Evolutionary conservation across 2,329 filamentous ascomycete genomes (phyloP).

Genomic region (Venturia aucupariae): DNA sequence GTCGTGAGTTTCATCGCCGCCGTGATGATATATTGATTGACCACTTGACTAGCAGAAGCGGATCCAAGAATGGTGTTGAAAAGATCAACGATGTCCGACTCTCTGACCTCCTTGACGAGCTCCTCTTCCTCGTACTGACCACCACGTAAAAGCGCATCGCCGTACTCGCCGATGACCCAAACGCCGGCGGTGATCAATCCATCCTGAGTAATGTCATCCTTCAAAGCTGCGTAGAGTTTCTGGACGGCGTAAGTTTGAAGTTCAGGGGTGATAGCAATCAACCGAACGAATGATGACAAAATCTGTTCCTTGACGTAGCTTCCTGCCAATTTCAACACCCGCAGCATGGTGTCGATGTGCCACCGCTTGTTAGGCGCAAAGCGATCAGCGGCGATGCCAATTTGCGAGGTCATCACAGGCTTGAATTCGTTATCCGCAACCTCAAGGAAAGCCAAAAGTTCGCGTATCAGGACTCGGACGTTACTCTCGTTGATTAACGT

Average conservation of each 20-base stretch:
- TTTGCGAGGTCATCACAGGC: slow-evolving; percentile 95
- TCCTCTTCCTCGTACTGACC: slow-evolving; percentile 94
- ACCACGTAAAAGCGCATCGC: slow-evolving; percentile 77
- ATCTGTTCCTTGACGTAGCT: slow-evolving; percentile 99
- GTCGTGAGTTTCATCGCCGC: slow-evolving; percentile 92
- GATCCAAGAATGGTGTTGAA: slow-evolving; percentile 88
- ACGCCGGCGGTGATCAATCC: slow-evolving; percentile 85
- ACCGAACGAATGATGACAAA: slow-evolving; percentile 86
- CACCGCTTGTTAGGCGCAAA: slow-evolving; percentile 96
- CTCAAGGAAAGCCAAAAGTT: slow-evolving; percentile 89
- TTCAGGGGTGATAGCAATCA: slow-evolving; percentile 90
- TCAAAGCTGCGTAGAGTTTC: slow-evolving; percentile 82
- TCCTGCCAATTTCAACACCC: slow-evolving; percentile 85
- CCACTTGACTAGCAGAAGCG: slow-evolving; percentile 82
- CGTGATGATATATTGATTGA: slow-evolving; percentile 93
- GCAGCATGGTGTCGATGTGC: slow-evolving; percentile 96
- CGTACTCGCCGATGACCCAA: slow-evolving; percentile 97
- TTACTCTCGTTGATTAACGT: slow-evolving; percentile 97
- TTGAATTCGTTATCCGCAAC: slow-evolving; percentile 99
- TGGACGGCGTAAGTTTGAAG: slow-evolving; percentile 94
- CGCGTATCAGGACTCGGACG: slow-evolving; percentile 84
- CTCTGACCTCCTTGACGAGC: slow-evolving; percentile 69
- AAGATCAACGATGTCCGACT: slow-evolving; percentile 86
- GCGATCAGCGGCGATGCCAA: slow-evolving; percentile 91
- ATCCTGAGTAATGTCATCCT: slow-evolving; percentile 96